Evolutionary conservation across 192 early-diverging fungal species (phyloP).

Genomic region (Funneliformis mosseae): DNA sequence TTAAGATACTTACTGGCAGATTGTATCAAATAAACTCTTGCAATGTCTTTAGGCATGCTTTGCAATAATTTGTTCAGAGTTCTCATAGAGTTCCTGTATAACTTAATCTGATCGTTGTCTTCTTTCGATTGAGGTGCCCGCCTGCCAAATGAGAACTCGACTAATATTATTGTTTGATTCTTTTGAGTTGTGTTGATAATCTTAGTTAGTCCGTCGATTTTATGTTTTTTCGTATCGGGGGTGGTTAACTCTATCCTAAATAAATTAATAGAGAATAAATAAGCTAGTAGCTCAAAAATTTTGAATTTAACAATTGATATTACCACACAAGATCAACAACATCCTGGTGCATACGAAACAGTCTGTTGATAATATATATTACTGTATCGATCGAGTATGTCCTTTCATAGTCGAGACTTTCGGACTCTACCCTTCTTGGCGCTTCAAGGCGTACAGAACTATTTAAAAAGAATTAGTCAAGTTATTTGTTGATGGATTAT

Average conservation of each 20-base stretch:
- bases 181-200: constrained; percentile 8
- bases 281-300: background rate
- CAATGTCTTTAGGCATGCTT: constrained; percentile 13
- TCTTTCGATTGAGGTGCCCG: background rate
- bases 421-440: background rate
- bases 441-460: constrained; percentile 2
- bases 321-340: constrained; percentile 29
- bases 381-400: constrained; percentile 9
- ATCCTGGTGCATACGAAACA: constrained; percentile 28
- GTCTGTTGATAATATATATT: constrained; percentile 22
- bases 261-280: constrained; percentile 16
- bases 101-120: constrained; percentile 14
- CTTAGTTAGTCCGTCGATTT: constrained; percentile 24
- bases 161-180: constrained; percentile 21
- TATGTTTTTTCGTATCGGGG: constrained; percentile 22
- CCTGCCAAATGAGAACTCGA: constrained; percentile 16
- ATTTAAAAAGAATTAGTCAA: too few species aligned
- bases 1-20: constrained; percentile 6
- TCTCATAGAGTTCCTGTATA: constrained; percentile 28
- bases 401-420: background rate
- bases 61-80: constrained; percentile 30
- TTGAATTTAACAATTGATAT: background rate
- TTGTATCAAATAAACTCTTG: constrained; percentile 28
- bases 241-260: constrained; percentile 24
- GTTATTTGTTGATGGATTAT: too few species aligned